Conservation (phyloP, 2,329 filamentous ascomycete genomes). For the Zalaria obscura region DNA sequence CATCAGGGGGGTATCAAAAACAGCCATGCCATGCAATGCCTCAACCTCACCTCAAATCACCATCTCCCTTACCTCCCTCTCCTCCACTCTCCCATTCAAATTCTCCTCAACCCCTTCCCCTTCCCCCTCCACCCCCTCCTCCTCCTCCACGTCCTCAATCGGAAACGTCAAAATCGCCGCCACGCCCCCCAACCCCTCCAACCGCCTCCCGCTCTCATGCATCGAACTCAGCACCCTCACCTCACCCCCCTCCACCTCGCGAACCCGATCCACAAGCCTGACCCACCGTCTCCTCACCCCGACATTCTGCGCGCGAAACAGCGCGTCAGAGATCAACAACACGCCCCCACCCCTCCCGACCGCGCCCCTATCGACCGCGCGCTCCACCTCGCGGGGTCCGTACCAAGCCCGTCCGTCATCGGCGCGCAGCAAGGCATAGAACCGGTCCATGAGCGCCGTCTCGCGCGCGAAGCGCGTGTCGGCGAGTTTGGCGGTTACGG, state of each 20-base stretch:
- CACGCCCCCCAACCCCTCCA: conserved; percentile 74
- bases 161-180: conserved; percentile 87
- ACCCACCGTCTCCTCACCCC: conserved; percentile 69
- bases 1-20: no score
- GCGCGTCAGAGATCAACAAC: conserved; percentile 69
- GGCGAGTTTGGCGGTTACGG: conserved; percentile 62
- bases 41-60: no score
- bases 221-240: conserved; percentile 81
- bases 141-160: conserved; percentile 67
- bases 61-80: no score
- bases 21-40: no score
- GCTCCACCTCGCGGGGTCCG: conserved; percentile 66
- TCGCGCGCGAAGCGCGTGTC: conserved; percentile 83
- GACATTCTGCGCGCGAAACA: conserved; percentile 76
- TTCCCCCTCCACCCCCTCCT: conserved; percentile 26
- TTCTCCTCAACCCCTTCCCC: conserved; percentile 8
- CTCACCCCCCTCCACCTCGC: conserved; percentile 66
- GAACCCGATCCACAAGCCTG: conserved; percentile 73
- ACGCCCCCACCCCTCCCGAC: conserved; percentile 77
- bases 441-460: conserved; percentile 70
- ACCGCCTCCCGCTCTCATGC: conserved; percentile 78
- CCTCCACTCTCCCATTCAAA: no score
- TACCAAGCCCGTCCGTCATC: conserved; percentile 90
- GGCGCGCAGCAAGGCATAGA: conserved; percentile 61
- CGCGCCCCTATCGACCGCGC: conserved; percentile 72